These are phyloP conservation scores for Nakaseomyces kungkrabaensis DNA, from an alignment of 1,139 yeast genomes.

Conservation along the genomic window DNA sequence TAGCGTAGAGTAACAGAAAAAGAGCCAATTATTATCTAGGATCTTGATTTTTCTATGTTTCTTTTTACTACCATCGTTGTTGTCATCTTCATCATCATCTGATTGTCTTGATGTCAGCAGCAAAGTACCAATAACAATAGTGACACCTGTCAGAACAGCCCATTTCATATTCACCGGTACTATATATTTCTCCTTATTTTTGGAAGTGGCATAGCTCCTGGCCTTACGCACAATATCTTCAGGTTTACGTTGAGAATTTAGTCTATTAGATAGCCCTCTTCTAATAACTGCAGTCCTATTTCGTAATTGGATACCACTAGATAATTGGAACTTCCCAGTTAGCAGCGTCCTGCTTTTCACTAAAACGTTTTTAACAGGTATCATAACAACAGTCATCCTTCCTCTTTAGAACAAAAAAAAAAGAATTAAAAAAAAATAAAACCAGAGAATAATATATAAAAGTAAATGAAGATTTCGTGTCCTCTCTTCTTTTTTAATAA, in stretches of 20 bases:
- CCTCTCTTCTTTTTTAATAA: too few relatives aligned
- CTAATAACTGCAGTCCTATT: slow-evolving; percentile 21
- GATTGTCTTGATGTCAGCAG: slow-evolving; percentile 18
- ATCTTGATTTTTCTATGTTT: slow-evolving; percentile 18
- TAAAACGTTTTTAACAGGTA: slow-evolving; percentile 16
- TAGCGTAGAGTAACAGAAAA: slow-evolving; percentile 78
- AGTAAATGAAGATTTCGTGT: too few relatives aligned
- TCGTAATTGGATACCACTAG: slow-evolving; percentile 16
- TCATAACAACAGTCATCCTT: slow-evolving; percentile 6
- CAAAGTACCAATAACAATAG: slow-evolving; percentile 22
- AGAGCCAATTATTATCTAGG: slow-evolving; percentile 61
- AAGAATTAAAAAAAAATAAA: too few relatives aligned
- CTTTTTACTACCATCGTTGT: slow-evolving; percentile 10
- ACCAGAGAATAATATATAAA: too few relatives aligned
- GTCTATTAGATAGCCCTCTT: slow-evolving; percentile 17
- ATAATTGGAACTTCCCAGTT: slow-evolving; percentile 12
- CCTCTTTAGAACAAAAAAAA: neutral
- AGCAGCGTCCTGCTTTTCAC: slow-evolving; percentile 15
- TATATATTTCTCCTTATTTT: slow-evolving; percentile 1
- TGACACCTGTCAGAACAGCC: slow-evolving; percentile 29
- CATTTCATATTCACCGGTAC: slow-evolving; percentile 36
- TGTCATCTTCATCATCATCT: slow-evolving; percentile 16
- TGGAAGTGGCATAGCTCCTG: slow-evolving; percentile 4
- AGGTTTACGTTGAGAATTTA: slow-evolving; percentile 8
- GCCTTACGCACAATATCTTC: slow-evolving; percentile 9